Conservation (phyloP, 75 land plant species). For the Cunninghamia lanceolata region DNA sequence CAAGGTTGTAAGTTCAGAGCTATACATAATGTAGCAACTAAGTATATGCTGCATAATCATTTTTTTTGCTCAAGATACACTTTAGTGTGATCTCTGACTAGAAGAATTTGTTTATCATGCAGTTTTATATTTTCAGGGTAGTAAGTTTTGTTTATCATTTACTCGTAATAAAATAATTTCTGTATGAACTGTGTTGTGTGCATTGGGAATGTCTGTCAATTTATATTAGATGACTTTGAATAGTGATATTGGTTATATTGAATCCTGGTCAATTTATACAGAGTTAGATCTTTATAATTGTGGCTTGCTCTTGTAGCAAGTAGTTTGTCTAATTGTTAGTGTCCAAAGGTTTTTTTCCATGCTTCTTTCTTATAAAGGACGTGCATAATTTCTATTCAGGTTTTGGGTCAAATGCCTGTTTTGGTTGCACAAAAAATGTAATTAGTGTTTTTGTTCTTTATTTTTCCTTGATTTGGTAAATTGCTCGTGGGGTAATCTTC, state of each 20-base stretch:
- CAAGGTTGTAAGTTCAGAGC: too few relatives aligned
- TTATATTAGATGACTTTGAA: too few relatives aligned
- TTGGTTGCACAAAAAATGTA: background rate
- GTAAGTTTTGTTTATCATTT: too few relatives aligned
- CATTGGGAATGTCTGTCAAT: too few relatives aligned
- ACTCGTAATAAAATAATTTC: too few relatives aligned
- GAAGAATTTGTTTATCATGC: background rate
- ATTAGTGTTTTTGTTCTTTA: too few relatives aligned
- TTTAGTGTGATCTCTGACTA: background rate
- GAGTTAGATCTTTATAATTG: too few relatives aligned
- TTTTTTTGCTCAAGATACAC: background rate
- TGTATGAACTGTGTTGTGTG: too few relatives aligned
- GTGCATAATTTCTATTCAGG: background rate
- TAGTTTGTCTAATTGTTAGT: too few relatives aligned
- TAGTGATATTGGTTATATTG: background rate
- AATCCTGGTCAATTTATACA: too few relatives aligned
- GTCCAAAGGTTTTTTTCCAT: background rate
- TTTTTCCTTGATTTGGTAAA: background rate
- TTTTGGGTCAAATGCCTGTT: background rate
- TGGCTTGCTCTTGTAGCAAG: too few relatives aligned
- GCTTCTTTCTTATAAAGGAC: background rate
- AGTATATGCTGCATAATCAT: background rate
- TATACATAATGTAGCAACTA: background rate
- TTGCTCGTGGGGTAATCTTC: background rate
- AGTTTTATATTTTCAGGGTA: background rate